A percentile compares a stretch with the other conserved stretches of the same genome.
Evolutionary conservation across 2,329 filamentous ascomycete species (phyloP).

Genomic region (Byssoonygena ceratinophila): DNA sequence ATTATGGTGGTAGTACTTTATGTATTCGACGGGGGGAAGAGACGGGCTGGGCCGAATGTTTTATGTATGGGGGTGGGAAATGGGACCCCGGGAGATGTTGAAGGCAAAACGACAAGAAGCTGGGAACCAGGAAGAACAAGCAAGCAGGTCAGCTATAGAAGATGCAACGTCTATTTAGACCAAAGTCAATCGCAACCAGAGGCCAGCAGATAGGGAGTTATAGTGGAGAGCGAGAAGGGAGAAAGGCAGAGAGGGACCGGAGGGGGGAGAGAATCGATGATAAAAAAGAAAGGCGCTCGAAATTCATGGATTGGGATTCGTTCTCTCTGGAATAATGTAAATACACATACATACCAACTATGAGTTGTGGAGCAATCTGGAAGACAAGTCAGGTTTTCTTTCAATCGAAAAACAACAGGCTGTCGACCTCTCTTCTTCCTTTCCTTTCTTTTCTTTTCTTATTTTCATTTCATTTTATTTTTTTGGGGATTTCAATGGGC

Average conservation of each 20-base stretch:
- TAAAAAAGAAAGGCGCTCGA: slow-evolving; percentile 3
- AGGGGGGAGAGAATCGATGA: background rate
- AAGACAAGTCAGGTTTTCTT: slow-evolving; percentile 2
- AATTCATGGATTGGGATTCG: slow-evolving; percentile 8
- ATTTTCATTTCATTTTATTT: background rate
- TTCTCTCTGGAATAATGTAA: slow-evolving; percentile 6
- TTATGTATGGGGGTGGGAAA: slow-evolving; percentile 3
- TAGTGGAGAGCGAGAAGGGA: background rate
- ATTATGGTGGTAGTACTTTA: slow-evolving; percentile 3
- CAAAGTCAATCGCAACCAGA: slow-evolving; percentile 4
- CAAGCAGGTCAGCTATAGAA: background rate
- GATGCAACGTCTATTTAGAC: slow-evolving; percentile 14
- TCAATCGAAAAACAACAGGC: background rate
- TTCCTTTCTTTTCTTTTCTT: background rate
- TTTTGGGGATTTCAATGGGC: background rate
- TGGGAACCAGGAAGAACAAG: slow-evolving; percentile 10
- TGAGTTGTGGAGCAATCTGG: slow-evolving; percentile 1
- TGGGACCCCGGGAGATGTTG: background rate
- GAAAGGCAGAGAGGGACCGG: background rate
- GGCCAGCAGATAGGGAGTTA: background rate
- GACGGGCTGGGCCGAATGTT: slow-evolving; percentile 7
- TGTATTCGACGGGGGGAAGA: background rate
- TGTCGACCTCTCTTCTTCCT: background rate
- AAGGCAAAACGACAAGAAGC: slow-evolving; percentile 4
- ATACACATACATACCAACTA: background rate